Evolutionary conservation across 2,329 filamentous ascomycete species (phyloP), one percentile per base, ranked within the genome.

Genomic region (Shiraia sp.): DNA sequence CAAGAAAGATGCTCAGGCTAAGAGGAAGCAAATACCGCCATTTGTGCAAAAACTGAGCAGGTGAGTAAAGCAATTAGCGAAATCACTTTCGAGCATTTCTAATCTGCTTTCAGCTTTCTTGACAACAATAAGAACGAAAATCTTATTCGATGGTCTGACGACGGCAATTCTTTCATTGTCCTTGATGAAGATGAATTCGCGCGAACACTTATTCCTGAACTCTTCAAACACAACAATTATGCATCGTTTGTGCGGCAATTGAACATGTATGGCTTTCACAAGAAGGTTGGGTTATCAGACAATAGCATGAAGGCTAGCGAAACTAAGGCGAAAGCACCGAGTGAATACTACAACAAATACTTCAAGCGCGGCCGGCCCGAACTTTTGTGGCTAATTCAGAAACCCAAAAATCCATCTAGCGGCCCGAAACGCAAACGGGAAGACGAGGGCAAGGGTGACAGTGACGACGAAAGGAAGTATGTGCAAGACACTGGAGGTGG

Each of bases 1-100:
- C 7, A 96, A 95, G 75, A 83, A 86, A 63, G 93, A 97, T 44
- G 86, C 91, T 0, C 87, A 91, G 66, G 80, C 86, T 12, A 97
- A 96, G 71, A 79, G 91, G 59, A 97, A 97, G 71, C 88, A 95
- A 62, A 97, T 99, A 9, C 92, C 93, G 1, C 92, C 93, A 0
- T 99, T 99, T 75, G 91, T 99, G 30, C 91, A 96, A 70, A 99
- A 99, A 67, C 74, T 99, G 40, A 95, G 90, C 83, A 97, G 92
- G 92, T 95, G 75, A 73, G 81, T 63, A 32, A 24, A 31, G 22
- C 32, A 14, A n/a, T 8, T 10, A 24, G 16, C 15, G 45, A 39
- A 56, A 15, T 15, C 7, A 47, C 17, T 29, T 5, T 16, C 36
- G 14, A 17, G 22, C 3, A 42, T 12, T n/a, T 7, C 54, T 61